Conservation (phyloP, 163 green algal species). For the Scenedesmus sp. region DNA sequence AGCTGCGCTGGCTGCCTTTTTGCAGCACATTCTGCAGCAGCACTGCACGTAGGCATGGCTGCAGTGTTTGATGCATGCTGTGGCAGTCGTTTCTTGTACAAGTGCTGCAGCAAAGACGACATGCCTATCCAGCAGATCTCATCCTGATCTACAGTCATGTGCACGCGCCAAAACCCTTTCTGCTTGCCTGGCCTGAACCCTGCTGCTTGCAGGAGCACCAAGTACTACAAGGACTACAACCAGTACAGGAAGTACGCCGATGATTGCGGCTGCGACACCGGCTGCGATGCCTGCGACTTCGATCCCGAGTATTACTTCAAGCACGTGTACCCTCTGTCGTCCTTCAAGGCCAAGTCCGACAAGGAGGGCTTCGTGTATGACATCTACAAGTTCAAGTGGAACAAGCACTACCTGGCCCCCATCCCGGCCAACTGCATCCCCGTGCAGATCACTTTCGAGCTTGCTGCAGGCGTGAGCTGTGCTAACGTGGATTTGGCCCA, state of each 20-base stretch:
- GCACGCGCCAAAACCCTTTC: background rate
- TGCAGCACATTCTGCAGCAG: background rate
- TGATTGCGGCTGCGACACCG: background rate
- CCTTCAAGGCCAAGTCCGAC: slow-evolving; percentile 36
- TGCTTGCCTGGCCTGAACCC: background rate
- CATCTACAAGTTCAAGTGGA: slow-evolving; percentile 44
- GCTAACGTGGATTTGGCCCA: background rate
- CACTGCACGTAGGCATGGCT: background rate
- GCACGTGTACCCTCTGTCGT: slow-evolving; percentile 31
- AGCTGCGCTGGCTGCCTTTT: background rate
- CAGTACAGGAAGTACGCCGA: slow-evolving; percentile 30
- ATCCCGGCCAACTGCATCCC: slow-evolving; percentile 18
- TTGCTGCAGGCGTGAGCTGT: slow-evolving; percentile 17
- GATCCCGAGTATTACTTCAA: slow-evolving; percentile 40
- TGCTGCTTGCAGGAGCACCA: background rate
- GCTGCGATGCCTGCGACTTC: background rate
- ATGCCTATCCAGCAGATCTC: no score
- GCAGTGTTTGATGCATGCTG: no score
- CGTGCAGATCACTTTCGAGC: background rate
- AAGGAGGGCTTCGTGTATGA: slow-evolving; percentile 29
- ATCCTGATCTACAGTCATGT: background rate
- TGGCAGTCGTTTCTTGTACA: no score
- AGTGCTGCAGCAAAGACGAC: no score
- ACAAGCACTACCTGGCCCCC: slow-evolving; percentile 40
- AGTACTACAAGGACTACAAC: slow-evolving; percentile 51